Conservation (phyloP, 371 early-diverging fungal species). For the Mortierella polycephala region DNA sequence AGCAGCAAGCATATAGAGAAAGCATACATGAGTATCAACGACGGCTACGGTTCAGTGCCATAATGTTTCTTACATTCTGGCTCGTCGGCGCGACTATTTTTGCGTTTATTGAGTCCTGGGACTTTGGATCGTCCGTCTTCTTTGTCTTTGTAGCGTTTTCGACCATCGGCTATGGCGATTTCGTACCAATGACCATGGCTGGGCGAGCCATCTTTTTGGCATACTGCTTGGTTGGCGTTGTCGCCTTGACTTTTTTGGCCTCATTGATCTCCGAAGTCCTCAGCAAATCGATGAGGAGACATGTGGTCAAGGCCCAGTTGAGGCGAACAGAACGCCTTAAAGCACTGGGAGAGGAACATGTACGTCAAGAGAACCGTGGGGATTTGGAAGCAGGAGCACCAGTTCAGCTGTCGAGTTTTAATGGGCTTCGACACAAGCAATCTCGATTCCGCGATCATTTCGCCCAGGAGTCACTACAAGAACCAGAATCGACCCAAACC, state of each 20-base stretch:
- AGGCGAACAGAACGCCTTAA: constrained; percentile 14
- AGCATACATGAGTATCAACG: constrained; percentile 32
- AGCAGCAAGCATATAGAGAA: constrained; percentile 21
- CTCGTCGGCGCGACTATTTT: constrained; percentile 35
- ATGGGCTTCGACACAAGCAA: neutral
- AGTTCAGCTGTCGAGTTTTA: neutral
- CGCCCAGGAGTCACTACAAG: neutral
- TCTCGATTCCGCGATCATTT: neutral
- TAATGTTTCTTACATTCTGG: constrained; percentile 36
- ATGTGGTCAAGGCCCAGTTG: constrained; percentile 36
- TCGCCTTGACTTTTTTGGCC: constrained; percentile 42
- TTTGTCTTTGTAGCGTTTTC: constrained; percentile 33
- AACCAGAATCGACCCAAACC: neutral
- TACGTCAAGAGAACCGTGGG: neutral
- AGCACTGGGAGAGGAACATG: constrained; percentile 6
- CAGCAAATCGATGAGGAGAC: constrained; percentile 35
- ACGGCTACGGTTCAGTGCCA: constrained; percentile 20
- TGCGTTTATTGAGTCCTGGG: constrained; percentile 35
- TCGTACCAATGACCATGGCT: constrained; percentile 26
- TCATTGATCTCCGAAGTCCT: constrained; percentile 39
- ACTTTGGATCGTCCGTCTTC: constrained; percentile 26
- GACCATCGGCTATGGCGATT: constrained; percentile 40
- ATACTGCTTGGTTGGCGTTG: constrained; percentile 36
- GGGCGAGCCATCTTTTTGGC: constrained; percentile 32
- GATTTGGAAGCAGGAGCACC: constrained; percentile 2